A percentile compares a stretch with the other conserved stretches of the same genome.
phyloP scores from a whole-genome alignment of 208 protist genomes.

The Blechomonas ayalai region DNA sequence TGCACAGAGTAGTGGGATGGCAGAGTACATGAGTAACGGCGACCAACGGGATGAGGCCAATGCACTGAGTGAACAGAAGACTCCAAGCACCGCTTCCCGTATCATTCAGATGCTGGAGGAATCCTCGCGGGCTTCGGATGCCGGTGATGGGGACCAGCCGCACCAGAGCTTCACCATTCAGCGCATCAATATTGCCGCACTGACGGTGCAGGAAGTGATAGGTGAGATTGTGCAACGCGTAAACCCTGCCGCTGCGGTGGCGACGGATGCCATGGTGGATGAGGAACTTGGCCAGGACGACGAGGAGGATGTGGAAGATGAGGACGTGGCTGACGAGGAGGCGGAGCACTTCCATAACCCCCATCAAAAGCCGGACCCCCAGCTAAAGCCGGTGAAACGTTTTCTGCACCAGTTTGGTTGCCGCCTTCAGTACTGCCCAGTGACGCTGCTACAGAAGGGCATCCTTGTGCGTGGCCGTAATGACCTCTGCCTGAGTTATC shows the following conservation, averaged over 20 bases:
- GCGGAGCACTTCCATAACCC: slow-evolving; percentile 14
- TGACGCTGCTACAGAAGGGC: slow-evolving; percentile 58
- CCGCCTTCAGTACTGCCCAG: slow-evolving; percentile 75
- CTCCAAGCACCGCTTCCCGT: too few relatives aligned
- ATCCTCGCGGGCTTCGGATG: slow-evolving; percentile 2
- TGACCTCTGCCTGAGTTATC: slow-evolving; percentile 51
- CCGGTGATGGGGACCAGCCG: neutral
- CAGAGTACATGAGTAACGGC: slow-evolving; percentile 1
- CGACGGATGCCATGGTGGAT: slow-evolving; percentile 44
- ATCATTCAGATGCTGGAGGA: too few relatives aligned
- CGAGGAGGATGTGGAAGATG: slow-evolving; percentile 41
- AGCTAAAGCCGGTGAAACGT: slow-evolving; percentile 31
- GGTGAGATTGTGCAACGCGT: slow-evolving; percentile 39
- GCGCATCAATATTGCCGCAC: slow-evolving; percentile 27
- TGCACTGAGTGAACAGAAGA: neutral
- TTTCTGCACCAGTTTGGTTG: slow-evolving; percentile 83
- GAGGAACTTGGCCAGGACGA: slow-evolving; percentile 37
- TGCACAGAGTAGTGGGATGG: neutral
- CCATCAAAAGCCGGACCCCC: slow-evolving; percentile 23
- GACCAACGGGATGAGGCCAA: slow-evolving; percentile 20
- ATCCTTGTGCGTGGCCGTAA: slow-evolving; percentile 60
- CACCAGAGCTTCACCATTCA: slow-evolving; percentile 17
- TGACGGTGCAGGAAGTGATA: slow-evolving; percentile 30
- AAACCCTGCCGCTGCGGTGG: slow-evolving; percentile 33
- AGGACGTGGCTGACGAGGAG: slow-evolving; percentile 42